Base-by-base conservation (phyloP, 768 basidiomycete genomes). In the Suillus brevipes region DNA sequence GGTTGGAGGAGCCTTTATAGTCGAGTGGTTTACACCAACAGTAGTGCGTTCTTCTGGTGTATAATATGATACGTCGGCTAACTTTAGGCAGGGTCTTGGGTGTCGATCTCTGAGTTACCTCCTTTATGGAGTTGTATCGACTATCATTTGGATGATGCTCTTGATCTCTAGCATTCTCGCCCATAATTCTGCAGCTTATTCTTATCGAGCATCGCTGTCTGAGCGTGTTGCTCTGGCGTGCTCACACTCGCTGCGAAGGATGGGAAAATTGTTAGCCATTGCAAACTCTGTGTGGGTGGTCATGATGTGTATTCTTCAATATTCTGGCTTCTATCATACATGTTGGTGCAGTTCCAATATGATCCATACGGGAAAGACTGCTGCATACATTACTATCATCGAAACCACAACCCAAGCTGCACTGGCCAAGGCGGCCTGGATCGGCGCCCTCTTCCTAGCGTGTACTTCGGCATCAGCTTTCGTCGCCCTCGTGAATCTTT, bases 401-500 rank as follows among this genome's bases (percentile, higher is more conserved):
- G 58, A 58, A 0, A 5, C 1, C 4, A 0, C 12, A 0, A 63
- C 55, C 5, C 79, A 79, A 50, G 28, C 78, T 9, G 28, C 45
- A 9, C 31, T 63, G 50, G 76, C 77, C 70, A 72, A 63, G 45
- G 42, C 16, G 0, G 77, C 77, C n/a, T 82, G 82, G 81, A 73
- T 77, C 52, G 79, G 81, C 0, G 82, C 74, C 2, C 71, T 79
- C 0, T 66, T 63, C 9, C 70, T 82, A 4, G 73, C 75, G 3
- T 65, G 70, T 36, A 59, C 63, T 1, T 69, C 61, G 64, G 75
- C 73, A 4, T 13, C 55, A 0, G 23, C 73, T 28, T 80, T 76
- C 31, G 69, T 77, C 0, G 68, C 70, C 1, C 69, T 70, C 63
- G 71, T 79, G 1, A 74, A 71, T 59, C 64, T 79, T 18, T 36